Conservation (phyloP, 2,329 filamentous ascomycete genomes). For the Cladosporium sp. region DNA sequence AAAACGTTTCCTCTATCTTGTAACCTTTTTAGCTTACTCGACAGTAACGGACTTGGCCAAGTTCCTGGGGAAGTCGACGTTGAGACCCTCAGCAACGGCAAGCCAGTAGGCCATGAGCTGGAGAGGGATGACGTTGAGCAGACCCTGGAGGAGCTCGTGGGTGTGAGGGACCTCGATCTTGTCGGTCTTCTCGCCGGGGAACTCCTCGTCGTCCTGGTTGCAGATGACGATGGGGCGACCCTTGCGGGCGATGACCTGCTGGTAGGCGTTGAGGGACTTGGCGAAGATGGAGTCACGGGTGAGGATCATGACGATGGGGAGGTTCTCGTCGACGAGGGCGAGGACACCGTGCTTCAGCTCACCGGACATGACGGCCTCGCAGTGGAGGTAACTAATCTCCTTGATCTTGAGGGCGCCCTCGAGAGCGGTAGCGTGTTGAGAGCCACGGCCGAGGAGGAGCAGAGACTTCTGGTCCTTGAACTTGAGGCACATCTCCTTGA, state of each 20-base stretch:
- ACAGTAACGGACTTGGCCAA: conserved; percentile 98
- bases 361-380: conserved; percentile 99
- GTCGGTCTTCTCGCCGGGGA: conserved; percentile 83
- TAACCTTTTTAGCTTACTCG: conserved; percentile 63
- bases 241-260: conserved; percentile 95
- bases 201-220: conserved; percentile 87
- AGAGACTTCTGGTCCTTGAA: conserved; percentile 98
- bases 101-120: conserved; percentile 99
- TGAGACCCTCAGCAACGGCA: conserved; percentile 90
- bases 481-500: conserved; percentile 91
- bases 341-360: conserved; percentile 99
- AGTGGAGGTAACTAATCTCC: conserved; percentile 99
- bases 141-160: conserved; percentile 91
- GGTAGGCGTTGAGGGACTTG: conserved; percentile 99
- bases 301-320: conserved; percentile 99
- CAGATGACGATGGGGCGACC: conserved; percentile 99
- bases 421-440: conserved; percentile 94
- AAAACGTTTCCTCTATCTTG: neutral
- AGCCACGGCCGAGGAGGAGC: conserved; percentile 88
- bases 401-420: conserved; percentile 99
- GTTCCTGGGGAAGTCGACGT: conserved; percentile 98
- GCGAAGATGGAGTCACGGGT: conserved; percentile 94
- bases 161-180: conserved; percentile 98
- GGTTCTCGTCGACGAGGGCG: conserved; percentile 94
- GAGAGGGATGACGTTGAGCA: conserved; percentile 95